These are phyloP conservation scores for Acer negundo DNA, from an alignment of 345 rosid species.

Conservation along the genomic window DNA sequence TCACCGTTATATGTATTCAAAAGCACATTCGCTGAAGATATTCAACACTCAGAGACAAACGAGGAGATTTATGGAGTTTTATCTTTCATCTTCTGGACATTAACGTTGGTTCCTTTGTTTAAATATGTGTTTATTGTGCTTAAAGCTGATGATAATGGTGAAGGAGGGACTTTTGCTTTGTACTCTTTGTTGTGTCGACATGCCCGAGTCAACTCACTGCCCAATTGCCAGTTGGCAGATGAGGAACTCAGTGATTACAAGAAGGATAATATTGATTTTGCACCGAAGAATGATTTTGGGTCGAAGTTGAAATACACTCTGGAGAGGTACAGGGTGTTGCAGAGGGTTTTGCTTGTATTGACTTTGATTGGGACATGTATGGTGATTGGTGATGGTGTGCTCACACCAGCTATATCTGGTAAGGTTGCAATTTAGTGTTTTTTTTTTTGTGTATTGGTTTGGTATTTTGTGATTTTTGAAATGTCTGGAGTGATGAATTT, in stretches of 20 bases:
- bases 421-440: slow-evolving; percentile 14
- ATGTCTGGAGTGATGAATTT: slow-evolving; percentile 7
- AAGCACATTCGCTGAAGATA: slow-evolving; percentile 79
- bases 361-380: slow-evolving; percentile 94
- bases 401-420: slow-evolving; percentile 92
- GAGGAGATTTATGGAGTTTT: slow-evolving; percentile 92
- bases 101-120: slow-evolving; percentile 79
- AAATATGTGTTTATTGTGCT: slow-evolving; percentile 85
- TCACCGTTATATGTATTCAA: slow-evolving; percentile 86
- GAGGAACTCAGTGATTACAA: slow-evolving; percentile 73
- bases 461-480: background rate
- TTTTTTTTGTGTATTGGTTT: background rate
- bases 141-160: slow-evolving; percentile 89
- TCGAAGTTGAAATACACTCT: slow-evolving; percentile 59
- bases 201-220: slow-evolving; percentile 83
- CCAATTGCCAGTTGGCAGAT: slow-evolving; percentile 78
- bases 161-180: slow-evolving; percentile 93
- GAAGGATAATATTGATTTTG: slow-evolving; percentile 34
- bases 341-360: slow-evolving; percentile 70
- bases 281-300: slow-evolving; percentile 48
- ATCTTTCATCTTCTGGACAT: slow-evolving; percentile 89
- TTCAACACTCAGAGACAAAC: slow-evolving; percentile 68
- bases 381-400: slow-evolving; percentile 96
- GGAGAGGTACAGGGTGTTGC: slow-evolving; percentile 69
- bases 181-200: slow-evolving; percentile 85